Evolutionary conservation across 2,329 filamentous ascomycete species (phyloP), one percentile per base, ranked within the genome.

Genomic region (Helicocarpus griseus): DNA sequence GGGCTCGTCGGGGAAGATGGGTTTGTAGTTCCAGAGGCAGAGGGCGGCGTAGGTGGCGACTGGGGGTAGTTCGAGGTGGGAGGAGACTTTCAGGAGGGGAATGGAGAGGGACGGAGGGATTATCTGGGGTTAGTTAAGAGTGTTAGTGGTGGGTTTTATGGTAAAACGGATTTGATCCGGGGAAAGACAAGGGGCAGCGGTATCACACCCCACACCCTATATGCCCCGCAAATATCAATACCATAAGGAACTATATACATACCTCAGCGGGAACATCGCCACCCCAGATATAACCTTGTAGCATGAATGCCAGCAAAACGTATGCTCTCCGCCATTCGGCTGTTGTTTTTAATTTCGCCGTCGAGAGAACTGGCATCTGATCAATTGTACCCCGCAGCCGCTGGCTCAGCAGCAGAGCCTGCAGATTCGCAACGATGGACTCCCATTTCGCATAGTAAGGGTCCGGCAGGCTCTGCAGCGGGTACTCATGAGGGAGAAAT

Each of bases 371-470:
- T 6, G 91, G 89, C 54, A 98, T 78, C 41, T 78, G 77, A 60
- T 96, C 85, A 53, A 97, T 80, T 54, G 90, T 81, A 48, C 82
- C 79, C 43, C 89, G 84, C 56, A 98, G 76, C 54, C 90, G 83
- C 67, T 86, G 88, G 69, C 85, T 94, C 52, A 96, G 78, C 48
- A 97, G 83, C 54, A 97, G 75, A 11, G 84, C 82, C 71, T 96
- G 93, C 28, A 98, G 77, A 63, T 95, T 96, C 59, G 83, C 80
- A 31, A 85, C 81, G 47, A 96, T 79, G 43, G 85, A 81, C 72
- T 98, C 93, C 93, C 93, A 98, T 65, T 89, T 88, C 68, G 87
- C 84, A 71, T 97, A 98, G 74, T 96, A 97, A 2, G 86, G 80
- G 64, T 96, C 87, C 8, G 89, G 86, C 13, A 98, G 81, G 51